These are phyloP conservation scores for Berkeleyomyces basicola DNA, from an alignment of 2,329 filamentous ascomycete species.

Conservation along the genomic window DNA sequence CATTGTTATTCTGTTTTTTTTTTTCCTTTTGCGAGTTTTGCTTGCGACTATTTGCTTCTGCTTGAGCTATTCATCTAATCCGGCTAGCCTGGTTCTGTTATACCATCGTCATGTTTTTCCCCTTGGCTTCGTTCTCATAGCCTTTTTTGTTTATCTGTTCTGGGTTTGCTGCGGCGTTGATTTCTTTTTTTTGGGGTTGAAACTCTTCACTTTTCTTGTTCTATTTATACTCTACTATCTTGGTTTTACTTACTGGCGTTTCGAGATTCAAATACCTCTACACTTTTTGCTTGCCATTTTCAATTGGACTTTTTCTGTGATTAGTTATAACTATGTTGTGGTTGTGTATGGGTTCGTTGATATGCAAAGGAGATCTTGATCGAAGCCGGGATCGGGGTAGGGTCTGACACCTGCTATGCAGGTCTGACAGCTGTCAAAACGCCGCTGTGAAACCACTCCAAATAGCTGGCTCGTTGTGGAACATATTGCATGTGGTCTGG, in stretches of 20 bases:
- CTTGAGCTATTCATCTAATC: background rate
- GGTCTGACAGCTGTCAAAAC: background rate
- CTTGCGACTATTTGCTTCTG: background rate
- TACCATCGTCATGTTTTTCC: background rate
- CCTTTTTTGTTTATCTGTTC: background rate
- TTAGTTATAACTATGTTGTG: too few relatives aligned
- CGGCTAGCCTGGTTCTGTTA: background rate
- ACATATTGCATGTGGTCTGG: background rate
- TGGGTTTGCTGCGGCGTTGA: background rate
- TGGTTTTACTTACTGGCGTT: too few relatives aligned
- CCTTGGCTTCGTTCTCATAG: background rate
- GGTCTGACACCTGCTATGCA: background rate
- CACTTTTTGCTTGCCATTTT: too few relatives aligned
- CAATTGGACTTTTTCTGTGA: too few relatives aligned
- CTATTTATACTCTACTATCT: too few relatives aligned
- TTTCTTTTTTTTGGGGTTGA: constrained; percentile 1
- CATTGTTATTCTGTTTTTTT: background rate
- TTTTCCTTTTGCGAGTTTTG: background rate
- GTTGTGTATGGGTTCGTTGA: too few relatives aligned
- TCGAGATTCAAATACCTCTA: too few relatives aligned
- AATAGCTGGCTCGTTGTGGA: background rate
- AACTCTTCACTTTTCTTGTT: too few relatives aligned
- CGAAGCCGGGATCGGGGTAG: too few relatives aligned
- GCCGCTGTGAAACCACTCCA: background rate
- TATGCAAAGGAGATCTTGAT: too few relatives aligned